Base-by-base conservation (phyloP, 352 stramenopile genomes). In the Pythium volutum region DNA sequence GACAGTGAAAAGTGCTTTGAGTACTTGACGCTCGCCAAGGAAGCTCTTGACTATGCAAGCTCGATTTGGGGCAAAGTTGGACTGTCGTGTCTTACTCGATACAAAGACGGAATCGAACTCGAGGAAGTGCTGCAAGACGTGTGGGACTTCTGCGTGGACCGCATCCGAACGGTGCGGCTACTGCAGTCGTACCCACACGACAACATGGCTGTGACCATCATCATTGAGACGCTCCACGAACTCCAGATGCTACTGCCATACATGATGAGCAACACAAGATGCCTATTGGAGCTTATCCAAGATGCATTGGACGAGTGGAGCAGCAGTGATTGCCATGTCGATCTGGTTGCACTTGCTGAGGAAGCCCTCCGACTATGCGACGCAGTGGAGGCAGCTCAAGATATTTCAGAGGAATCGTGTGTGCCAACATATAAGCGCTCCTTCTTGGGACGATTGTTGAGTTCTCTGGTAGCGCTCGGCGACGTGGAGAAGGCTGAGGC, bases 51-150 rank as follows among this genome's bases (percentile, higher is more conserved):
- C 10, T 65, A 71, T 31, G 77, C 67, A 1, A 70, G 73, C 10
- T 45, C 70, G 9, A 81, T 93, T 1, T 93, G 84, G 84, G 70
- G 69, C 39, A 67, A 77, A 10, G 79, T 93, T 23, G 84, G 84
- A 0, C 64, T 93, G 3, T 76, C 81, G 11, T 74, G 74, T 49
- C 57, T 93, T 31, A 88, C 81, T 8, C 85, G 83, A 41, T 71
- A 81, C 38, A 93, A 90, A 51, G 57, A 75, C 36, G 74, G 69
- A 8, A 50, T 88, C 11, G 84, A 93, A 50, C 46, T 91, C 11
- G 84, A 91, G 41, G 78, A 91, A 23, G 71, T 91, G 48, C 50
- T 93, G 15, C 77, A 90, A 65, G 84, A 91, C 60, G 62, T 93
- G 41, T 93, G 84, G 84, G 80, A 91, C 47, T 88, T 89, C 45